phyloP scores from a whole-genome alignment of 176 grass and related monocot species.

The Alloteropsis semialata region DNA sequence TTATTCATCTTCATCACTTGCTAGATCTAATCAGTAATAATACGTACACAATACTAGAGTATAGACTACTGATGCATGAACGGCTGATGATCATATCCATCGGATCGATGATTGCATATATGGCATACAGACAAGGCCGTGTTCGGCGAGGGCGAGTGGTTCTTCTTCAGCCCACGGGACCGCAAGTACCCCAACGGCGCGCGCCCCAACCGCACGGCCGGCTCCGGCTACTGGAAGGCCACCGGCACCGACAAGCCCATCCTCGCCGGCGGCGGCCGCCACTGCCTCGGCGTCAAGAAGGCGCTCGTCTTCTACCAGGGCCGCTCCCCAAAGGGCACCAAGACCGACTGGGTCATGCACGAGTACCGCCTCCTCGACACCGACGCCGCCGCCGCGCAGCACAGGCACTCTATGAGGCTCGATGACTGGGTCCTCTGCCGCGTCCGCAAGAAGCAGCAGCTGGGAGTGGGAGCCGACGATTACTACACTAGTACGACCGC shows the following conservation, averaged over 20 bases:
- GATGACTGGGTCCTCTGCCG: constrained; percentile 60
- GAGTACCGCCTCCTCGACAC: constrained; percentile 33
- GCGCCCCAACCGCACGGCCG: constrained; percentile 42
- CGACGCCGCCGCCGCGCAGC: background rate
- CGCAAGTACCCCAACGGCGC: constrained; percentile 52
- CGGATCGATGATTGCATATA: background rate
- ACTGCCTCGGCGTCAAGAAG: constrained; percentile 58
- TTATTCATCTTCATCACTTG: too few species aligned
- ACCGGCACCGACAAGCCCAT: constrained; percentile 96
- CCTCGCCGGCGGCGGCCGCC: constrained; percentile 19
- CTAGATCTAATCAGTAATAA: too few species aligned
- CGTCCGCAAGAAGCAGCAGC: constrained; percentile 33
- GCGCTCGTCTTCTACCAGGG: constrained; percentile 55
- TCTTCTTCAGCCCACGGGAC: constrained; percentile 54
- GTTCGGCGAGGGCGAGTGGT: constrained; percentile 44
- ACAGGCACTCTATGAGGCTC: constrained; percentile 33
- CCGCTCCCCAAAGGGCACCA: constrained; percentile 36
- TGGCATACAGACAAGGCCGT: constrained; percentile 30
- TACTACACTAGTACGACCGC: too few species aligned
- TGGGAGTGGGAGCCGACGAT: too few species aligned
- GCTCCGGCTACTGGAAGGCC: constrained; percentile 96
- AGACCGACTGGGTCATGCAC: constrained; percentile 49
- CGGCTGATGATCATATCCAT: too few species aligned
- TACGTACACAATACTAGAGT: too few species aligned
- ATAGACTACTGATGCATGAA: background rate